phyloP scores from a whole-genome alignment of 768 basidiomycete species.

The Tricholoma terreum region DNA sequence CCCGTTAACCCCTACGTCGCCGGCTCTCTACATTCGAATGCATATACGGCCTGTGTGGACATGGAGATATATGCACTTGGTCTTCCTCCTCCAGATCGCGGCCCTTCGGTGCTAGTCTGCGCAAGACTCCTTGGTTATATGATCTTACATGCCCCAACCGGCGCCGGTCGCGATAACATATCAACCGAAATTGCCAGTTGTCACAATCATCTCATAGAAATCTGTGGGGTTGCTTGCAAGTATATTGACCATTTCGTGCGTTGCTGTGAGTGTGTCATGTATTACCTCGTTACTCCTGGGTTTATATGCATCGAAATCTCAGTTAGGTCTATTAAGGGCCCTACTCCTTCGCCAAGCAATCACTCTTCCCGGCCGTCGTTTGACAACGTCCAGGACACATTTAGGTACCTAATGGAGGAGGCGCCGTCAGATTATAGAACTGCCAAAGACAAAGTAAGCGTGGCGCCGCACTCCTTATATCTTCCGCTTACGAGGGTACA shows the following conservation, averaged over 20 bases:
- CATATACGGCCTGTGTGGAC: background rate
- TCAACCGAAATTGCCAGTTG: background rate
- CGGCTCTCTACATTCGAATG: no score
- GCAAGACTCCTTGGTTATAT: conserved; percentile 3
- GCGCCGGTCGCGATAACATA: background rate
- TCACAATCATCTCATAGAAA: background rate
- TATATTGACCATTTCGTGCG: background rate
- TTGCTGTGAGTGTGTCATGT: background rate
- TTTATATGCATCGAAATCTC: background rate
- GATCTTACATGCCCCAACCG: background rate
- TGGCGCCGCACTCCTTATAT: background rate
- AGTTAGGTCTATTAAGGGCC: conserved; percentile 13
- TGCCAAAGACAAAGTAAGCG: conserved; percentile 11
- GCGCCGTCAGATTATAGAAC: conserved; percentile 6
- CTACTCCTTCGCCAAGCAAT: conserved; percentile 17
- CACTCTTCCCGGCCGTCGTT: conserved; percentile 17
- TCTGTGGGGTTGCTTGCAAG: background rate
- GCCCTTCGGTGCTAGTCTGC: background rate
- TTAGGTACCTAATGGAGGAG: conserved; percentile 4
- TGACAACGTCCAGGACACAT: conserved; percentile 1
- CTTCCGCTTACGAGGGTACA: background rate
- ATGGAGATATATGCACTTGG: background rate
- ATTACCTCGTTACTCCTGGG: background rate
- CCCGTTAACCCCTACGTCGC: no score
- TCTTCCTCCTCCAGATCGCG: background rate